Evolutionary conservation across 2,329 filamentous ascomycete genomes (phyloP).

Genomic region (Trichoderma koningiopsis): DNA sequence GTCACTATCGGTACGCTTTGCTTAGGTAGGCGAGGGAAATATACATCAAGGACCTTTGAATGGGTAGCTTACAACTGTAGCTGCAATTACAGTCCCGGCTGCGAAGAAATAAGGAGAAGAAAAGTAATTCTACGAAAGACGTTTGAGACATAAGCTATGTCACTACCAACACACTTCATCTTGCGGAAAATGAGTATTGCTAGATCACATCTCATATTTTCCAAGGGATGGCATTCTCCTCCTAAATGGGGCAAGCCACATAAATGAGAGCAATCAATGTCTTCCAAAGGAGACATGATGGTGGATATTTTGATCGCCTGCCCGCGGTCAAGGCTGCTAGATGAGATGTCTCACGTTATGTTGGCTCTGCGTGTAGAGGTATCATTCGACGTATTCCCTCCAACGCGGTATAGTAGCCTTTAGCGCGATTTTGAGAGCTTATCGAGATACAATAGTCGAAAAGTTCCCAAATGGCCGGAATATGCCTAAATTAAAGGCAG

Average conservation of each 20-base stretch:
- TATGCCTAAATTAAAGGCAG: neutral
- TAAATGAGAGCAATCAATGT: neutral
- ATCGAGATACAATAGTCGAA: neutral
- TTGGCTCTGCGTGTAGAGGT: neutral
- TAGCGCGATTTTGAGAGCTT: neutral
- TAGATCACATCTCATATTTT: neutral
- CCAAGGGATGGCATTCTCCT: neutral
- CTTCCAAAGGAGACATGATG: slow-evolving; percentile 1
- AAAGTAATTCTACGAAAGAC: neutral
- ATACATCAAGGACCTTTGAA: neutral
- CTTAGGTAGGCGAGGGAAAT: neutral
- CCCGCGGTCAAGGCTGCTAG: neutral
- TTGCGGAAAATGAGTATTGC: neutral
- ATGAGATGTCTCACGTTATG: neutral
- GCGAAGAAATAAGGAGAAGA: neutral
- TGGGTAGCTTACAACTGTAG: neutral
- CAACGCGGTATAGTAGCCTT: neutral
- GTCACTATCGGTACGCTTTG: neutral
- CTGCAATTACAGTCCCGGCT: neutral
- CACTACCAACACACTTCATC: neutral
- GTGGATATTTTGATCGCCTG: neutral
- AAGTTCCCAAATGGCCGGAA: neutral
- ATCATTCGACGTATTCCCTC: neutral
- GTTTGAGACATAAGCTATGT: neutral
- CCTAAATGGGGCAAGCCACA: neutral